Conservation (phyloP, 768 basidiomycete species). For the Hortiboletus campestris region DNA sequence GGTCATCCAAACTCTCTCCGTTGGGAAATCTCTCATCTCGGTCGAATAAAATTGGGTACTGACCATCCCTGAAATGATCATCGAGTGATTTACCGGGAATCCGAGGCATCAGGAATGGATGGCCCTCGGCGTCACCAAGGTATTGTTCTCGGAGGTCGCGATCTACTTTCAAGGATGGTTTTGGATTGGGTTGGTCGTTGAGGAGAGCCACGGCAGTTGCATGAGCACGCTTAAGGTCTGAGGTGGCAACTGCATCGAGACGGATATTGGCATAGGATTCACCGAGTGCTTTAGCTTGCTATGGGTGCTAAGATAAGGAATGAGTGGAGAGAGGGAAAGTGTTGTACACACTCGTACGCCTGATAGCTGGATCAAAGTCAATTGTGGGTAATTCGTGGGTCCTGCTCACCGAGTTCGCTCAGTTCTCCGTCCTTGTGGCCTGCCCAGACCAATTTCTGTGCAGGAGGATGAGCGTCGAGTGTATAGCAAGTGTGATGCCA, state of each 20-base stretch:
- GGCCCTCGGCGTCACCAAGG: constrained; percentile 72
- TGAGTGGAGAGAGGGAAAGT: neutral
- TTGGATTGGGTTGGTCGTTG: constrained; percentile 45
- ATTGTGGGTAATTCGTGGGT: neutral
- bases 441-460: constrained; percentile 59
- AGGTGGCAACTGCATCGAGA: constrained; percentile 61
- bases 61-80: constrained; percentile 50
- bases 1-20: constrained; percentile 70
- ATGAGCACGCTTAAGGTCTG: constrained; percentile 62
- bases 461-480: neutral
- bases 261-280: constrained; percentile 44
- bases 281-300: constrained; percentile 69
- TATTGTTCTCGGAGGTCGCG: constrained; percentile 62
- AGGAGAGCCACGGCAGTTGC: constrained; percentile 59
- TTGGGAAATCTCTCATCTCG: constrained; percentile 58
- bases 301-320: neutral
- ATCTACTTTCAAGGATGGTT: constrained; percentile 47
- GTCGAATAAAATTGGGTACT: constrained; percentile 49
- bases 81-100: constrained; percentile 33
- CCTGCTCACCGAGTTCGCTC: constrained; percentile 63
- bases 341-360: constrained; percentile 50
- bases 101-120: constrained; percentile 37
- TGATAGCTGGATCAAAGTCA: constrained; percentile 24
- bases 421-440: constrained; percentile 74
- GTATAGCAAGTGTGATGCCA: neutral